phyloP scores from a whole-genome alignment of 2,329 filamentous ascomycete genomes.

The Penicillium hesseltinei region DNA sequence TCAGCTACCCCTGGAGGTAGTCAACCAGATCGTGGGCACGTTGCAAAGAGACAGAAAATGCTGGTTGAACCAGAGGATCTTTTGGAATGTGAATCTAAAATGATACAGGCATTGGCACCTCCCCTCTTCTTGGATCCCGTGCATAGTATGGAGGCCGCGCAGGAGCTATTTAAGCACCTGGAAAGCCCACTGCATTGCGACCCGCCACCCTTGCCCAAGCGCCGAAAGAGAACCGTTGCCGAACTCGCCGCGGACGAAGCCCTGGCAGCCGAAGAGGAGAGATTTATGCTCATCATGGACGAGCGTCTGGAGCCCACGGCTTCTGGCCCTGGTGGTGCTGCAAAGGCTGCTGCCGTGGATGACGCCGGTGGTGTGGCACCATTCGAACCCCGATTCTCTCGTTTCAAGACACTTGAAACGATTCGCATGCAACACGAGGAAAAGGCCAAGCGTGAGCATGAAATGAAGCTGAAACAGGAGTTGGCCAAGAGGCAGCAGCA shows the following conservation, averaged over 20 bases:
- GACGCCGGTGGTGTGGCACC: slow-evolving; percentile 67
- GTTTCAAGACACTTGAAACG: slow-evolving; percentile 85
- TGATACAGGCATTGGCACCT: slow-evolving; percentile 70
- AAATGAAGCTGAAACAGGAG: slow-evolving; percentile 51
- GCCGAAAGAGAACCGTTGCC: slow-evolving; percentile 86
- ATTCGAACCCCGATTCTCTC: slow-evolving; percentile 83
- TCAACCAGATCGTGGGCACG: slow-evolving; percentile 52
- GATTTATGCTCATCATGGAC: slow-evolving; percentile 89
- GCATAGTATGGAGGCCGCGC: slow-evolving; percentile 64
- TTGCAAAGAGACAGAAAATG: slow-evolving; percentile 71
- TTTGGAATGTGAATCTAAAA: slow-evolving; percentile 70
- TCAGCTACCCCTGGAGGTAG: slow-evolving; percentile 64
- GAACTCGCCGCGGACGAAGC: slow-evolving; percentile 96
- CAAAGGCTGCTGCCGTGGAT: slow-evolving; percentile 67
- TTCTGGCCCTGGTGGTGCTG: slow-evolving; percentile 56
- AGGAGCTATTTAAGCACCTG: slow-evolving; percentile 68
- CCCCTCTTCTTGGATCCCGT: slow-evolving; percentile 77
- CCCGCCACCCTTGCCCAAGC: slow-evolving; percentile 78
- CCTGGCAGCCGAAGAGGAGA: slow-evolving; percentile 80
- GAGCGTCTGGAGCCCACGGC: slow-evolving; percentile 68
- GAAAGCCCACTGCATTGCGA: slow-evolving; percentile 75
- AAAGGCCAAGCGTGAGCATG: slow-evolving; percentile 53
- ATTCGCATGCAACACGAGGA: slow-evolving; percentile 77
- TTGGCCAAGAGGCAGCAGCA: slow-evolving; percentile 48
- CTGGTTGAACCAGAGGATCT: slow-evolving; percentile 73